Percentiles rank a stretch among this genome's conserved stretches.
Evolutionary conservation across 2,329 filamentous ascomycete species (phyloP).

Genomic region (Phaeosphaeria sp.): DNA sequence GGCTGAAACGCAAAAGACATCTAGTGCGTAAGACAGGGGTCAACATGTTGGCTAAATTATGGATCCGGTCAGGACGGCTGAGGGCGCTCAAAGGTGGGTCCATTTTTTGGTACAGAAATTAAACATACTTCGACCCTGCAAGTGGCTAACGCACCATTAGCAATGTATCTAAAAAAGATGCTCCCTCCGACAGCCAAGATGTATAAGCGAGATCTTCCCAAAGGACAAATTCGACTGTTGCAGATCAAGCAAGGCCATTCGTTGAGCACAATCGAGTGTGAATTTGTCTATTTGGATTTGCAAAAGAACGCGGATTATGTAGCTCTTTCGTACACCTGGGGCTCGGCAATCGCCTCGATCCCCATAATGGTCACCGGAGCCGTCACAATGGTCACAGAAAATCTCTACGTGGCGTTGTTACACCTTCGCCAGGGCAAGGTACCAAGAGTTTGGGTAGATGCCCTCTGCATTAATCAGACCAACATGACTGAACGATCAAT

Average conservation of each 20-base stretch:
- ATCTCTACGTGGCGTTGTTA: conserved; percentile 8
- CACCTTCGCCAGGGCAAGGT: conserved; percentile 10
- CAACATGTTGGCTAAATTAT: conserved; percentile 8
- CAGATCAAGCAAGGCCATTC: conserved; percentile 9
- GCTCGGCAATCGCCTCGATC: conserved; percentile 3
- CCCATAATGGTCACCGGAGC: conserved; percentile 7
- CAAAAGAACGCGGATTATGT: conserved; percentile 1
- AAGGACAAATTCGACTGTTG: conserved; percentile 8
- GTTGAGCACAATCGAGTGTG: conserved; percentile 10
- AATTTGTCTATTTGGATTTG: conserved; percentile 6
- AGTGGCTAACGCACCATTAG: neutral
- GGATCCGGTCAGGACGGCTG: conserved; percentile 5
- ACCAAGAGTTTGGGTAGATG: conserved; percentile 11
- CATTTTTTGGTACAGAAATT: neutral
- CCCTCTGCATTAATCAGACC: conserved; percentile 19
- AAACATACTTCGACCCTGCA: neutral
- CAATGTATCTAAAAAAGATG: conserved; percentile 1
- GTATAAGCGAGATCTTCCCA: neutral
- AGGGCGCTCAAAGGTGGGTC: conserved; percentile 4
- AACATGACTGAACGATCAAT: conserved; percentile 9
- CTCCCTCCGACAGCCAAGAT: neutral
- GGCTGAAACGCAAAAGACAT: conserved; percentile 1
- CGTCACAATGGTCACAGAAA: conserved; percentile 7
- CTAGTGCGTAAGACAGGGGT: conserved; percentile 3
- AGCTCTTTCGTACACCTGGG: conserved; percentile 14